Conservation (phyloP, 495 filamentous ascomycete species). For the Diplogelasinospora grovesii region DNA sequence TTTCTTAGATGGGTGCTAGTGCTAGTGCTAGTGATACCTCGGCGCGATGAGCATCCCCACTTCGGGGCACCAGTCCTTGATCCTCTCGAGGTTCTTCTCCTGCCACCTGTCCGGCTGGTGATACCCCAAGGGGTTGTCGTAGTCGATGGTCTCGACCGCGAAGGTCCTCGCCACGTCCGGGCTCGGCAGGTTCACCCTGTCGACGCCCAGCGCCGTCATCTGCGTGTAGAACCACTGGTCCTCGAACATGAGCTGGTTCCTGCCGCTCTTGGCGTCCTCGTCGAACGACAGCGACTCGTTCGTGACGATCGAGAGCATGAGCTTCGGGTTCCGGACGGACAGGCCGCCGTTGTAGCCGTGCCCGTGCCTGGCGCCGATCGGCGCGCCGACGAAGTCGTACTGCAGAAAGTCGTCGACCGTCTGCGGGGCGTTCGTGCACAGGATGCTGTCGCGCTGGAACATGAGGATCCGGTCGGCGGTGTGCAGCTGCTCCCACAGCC, state of each 20-base stretch:
- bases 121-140: slow-evolving; percentile 11
- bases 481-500: slow-evolving; percentile 26
- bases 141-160: slow-evolving; percentile 5
- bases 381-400: slow-evolving; percentile 26
- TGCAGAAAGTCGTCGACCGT: slow-evolving; percentile 29
- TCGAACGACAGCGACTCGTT: slow-evolving; percentile 14
- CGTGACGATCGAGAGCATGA: slow-evolving; percentile 18
- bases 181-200: slow-evolving; percentile 10
- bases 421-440: slow-evolving; percentile 21
- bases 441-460: slow-evolving; percentile 29
- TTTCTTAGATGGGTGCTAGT: too few relatives aligned
- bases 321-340: slow-evolving; percentile 23
- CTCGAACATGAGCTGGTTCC: too few relatives aligned
- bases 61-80: slow-evolving; percentile 19
- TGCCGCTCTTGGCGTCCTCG: slow-evolving; percentile 9
- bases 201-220: slow-evolving; percentile 4
- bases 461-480: slow-evolving; percentile 23
- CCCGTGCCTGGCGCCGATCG: slow-evolving; percentile 9
- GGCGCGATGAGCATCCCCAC: too few relatives aligned
- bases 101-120: slow-evolving; percentile 13
- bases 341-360: slow-evolving; percentile 26
- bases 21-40: slow-evolving; percentile 41
- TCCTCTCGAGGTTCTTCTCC: slow-evolving; percentile 2
- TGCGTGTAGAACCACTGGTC: slow-evolving; percentile 26
- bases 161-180: slow-evolving; percentile 3